Evolutionary conservation across 192 early-diverging fungal species (phyloP), one percentile per base, ranked within the genome.

Genomic region (Umbelopsis ramanniana): DNA sequence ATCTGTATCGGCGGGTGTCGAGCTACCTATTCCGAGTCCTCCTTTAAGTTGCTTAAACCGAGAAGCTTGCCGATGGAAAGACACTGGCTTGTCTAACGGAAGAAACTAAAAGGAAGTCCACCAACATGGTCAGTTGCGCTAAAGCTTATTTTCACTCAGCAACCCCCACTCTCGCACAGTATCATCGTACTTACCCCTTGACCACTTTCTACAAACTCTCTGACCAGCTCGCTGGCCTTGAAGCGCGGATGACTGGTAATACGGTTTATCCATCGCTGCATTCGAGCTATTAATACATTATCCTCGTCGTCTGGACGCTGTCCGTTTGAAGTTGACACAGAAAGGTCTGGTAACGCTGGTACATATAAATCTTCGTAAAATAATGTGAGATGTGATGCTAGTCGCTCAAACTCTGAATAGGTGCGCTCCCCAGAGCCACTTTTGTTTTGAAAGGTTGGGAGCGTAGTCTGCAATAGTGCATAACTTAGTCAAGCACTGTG

Each of bases 301-400:
- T 63, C 57, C 57, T 63, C 57, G 33, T 63, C 57, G 11, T 63
- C 57, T 17, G 57, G 57, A 12, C 57, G 57, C 14, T 63, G 57
- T 9, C 57, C 57, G 0, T 26, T 6, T 14, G n/a, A 3, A 19
- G 33, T 38, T 19, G 57, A 63, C 15, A 63, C 57, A 6, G 57
- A 37, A 15, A 63, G 8, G 26, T 63, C 57, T 19, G 57, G 57
- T 63, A 63, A 37, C 10, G 57, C 57, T 63, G 57, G 57, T 4
- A 63, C 57, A 63, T n/a, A 63, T 17, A 63, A 63, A 33, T 63
- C 57, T 37, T 63, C 57, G 35, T 63, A 19, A 6, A 63, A 7
- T 14, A 63, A 37, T 6, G 57, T 63, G 4, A 63, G 57, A 19
- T 63, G 57, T 37, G 57, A 37, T 6, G 57, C 57, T 63, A 63